Conservation (phyloP, 2,329 filamentous ascomycete species). For the Colletotrichum somersetense region DNA sequence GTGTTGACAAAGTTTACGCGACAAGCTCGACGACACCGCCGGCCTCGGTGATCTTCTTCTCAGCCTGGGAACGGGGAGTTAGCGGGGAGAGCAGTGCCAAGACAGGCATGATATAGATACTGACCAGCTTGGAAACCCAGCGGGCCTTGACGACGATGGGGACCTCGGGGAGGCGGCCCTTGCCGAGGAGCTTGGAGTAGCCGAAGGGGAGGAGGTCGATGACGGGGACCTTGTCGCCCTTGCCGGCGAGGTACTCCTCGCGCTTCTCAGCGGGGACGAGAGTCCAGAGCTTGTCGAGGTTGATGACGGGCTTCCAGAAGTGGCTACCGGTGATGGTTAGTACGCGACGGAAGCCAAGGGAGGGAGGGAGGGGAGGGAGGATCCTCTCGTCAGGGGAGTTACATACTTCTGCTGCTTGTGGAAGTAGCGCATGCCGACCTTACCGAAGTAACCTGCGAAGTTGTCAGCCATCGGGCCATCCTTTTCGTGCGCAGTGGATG, state of each 20-base stretch:
- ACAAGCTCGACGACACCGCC: constrained; percentile 97
- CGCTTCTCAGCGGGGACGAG: constrained; percentile 94
- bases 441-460: constrained; percentile 99
- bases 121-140: constrained; percentile 86
- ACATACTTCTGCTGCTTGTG: constrained; percentile 84
- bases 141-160: constrained; percentile 94
- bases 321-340: constrained; percentile 60
- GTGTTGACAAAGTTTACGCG: constrained; percentile 67
- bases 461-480: constrained; percentile 71
- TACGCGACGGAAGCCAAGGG: neutral
- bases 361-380: neutral
- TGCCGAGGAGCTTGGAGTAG: constrained; percentile 99
- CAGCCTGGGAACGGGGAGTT: constrained; percentile 64
- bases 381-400: neutral
- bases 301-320: constrained; percentile 99
- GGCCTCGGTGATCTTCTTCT: constrained; percentile 99
- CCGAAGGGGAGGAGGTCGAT: constrained; percentile 97
- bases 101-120: neutral
- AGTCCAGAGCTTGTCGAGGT: constrained; percentile 99
- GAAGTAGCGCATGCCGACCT: constrained; percentile 96
- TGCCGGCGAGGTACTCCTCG: constrained; percentile 88
- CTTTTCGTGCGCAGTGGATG: accelerated
- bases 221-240: constrained; percentile 94
- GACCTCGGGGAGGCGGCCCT: constrained; percentile 93
- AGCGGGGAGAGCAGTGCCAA: too few relatives aligned